Evolutionary conservation across 345 rosid genomes (phyloP).

Genomic region (Arabis hirsuta): DNA sequence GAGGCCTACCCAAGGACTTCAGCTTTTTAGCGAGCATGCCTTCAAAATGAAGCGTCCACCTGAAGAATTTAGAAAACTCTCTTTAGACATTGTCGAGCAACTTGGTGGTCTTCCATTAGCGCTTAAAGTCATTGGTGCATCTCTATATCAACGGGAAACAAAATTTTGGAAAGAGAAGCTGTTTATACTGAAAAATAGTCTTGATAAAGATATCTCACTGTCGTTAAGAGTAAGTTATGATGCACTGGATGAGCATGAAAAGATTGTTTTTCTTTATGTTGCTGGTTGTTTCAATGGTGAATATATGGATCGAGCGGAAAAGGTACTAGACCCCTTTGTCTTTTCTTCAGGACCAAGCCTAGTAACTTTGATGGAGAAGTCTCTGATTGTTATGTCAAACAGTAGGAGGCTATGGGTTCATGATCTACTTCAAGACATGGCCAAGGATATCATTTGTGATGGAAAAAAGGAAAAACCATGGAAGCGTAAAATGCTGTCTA

Average conservation of each 20-base stretch:
- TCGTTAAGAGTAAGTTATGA: conserved; percentile 26
- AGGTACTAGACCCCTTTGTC: conserved; percentile 32
- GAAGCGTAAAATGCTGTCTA: conserved; percentile 37
- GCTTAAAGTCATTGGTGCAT: conserved; percentile 34
- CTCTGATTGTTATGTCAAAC: conserved; percentile 27
- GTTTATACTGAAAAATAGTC: conserved; percentile 12
- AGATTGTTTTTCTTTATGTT: conserved; percentile 31
- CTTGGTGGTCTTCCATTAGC: conserved; percentile 50
- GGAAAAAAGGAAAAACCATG: conserved; percentile 32
- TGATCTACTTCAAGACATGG: conserved; percentile 42
- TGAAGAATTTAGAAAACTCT: conserved; percentile 18
- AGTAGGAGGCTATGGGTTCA: conserved; percentile 37
- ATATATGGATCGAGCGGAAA: conserved; percentile 26
- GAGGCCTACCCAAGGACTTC: conserved; percentile 35
- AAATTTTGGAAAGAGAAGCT: conserved; percentile 27
- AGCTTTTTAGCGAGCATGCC: conserved; percentile 39
- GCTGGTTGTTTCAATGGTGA: conserved; percentile 34
- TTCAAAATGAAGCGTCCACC: conserved; percentile 19
- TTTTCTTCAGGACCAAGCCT: conserved; percentile 10
- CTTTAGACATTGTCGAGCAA: conserved; percentile 18
- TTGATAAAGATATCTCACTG: conserved; percentile 23
- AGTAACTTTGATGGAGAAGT: conserved; percentile 30
- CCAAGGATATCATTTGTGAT: conserved; percentile 35
- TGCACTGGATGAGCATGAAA: conserved; percentile 31
- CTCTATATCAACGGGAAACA: conserved; percentile 25